phyloP scores from a whole-genome alignment of 1,284 basidiomycete genomes.

The Testicularia cyperi region DNA sequence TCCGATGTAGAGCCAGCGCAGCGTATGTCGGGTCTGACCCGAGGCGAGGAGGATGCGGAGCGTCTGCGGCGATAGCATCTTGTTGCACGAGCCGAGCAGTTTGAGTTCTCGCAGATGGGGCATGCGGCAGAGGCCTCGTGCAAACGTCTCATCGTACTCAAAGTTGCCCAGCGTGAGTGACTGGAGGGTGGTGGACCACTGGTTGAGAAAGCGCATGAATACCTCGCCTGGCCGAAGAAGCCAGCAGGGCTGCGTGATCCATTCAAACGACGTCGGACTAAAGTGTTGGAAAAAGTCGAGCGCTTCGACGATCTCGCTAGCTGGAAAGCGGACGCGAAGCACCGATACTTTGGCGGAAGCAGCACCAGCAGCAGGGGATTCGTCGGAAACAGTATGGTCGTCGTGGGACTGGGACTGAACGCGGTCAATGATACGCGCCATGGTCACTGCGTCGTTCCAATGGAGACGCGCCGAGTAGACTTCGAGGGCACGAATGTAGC shows the following conservation, averaged over 20 bases:
- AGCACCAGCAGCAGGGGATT: no score
- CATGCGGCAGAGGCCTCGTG: neutral
- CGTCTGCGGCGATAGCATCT: conserved; percentile 1
- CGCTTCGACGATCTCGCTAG: neutral
- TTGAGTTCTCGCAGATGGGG: conserved; percentile 1
- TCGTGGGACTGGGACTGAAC: no score
- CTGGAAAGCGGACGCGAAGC: conserved; percentile 1
- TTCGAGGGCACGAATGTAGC: conserved; percentile 1
- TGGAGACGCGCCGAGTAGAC: conserved; percentile 3
- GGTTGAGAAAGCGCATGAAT: conserved; percentile 8
- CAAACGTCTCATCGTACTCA: conserved; percentile 1
- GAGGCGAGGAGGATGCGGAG: conserved; percentile 1
- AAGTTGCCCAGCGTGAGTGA: conserved; percentile 6
- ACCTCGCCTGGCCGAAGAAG: conserved; percentile 1
- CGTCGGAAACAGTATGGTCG: no score
- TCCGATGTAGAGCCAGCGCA: conserved; percentile 1
- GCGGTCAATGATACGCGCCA: neutral
- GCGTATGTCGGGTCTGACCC: neutral
- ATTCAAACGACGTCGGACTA: neutral
- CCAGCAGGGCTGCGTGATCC: conserved; percentile 6
- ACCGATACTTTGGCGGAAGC: no score
- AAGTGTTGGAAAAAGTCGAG: conserved; percentile 3
- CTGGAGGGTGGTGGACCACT: conserved; percentile 50
- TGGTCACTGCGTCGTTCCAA: neutral
- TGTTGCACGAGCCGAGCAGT: conserved; percentile 5